These are phyloP conservation scores for Scheffersomyces quercinus DNA, from an alignment of 1,139 yeast species.

Conservation along the genomic window DNA sequence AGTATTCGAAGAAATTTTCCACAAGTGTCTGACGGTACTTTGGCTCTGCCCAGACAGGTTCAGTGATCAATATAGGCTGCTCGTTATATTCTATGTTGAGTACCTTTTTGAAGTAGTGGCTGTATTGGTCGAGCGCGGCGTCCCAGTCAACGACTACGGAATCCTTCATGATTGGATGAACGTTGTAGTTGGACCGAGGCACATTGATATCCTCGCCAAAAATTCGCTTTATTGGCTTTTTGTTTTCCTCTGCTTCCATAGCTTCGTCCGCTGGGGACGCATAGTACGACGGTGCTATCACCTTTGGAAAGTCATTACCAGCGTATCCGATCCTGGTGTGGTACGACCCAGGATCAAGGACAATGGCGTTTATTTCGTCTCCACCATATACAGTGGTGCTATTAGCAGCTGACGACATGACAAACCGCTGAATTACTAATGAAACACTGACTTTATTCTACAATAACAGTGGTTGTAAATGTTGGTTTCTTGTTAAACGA, in stretches of 20 bases:
- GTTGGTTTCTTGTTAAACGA: too few species aligned
- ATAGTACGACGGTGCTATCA: conserved; percentile 67
- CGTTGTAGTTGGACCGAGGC: conserved; percentile 53
- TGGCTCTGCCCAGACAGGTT: conserved; percentile 81
- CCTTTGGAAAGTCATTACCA: conserved; percentile 88
- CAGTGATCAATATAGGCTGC: conserved; percentile 79
- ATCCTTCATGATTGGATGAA: conserved; percentile 61
- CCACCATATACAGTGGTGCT: conserved; percentile 42
- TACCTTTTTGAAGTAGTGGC: conserved; percentile 47
- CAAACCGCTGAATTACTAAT: neutral
- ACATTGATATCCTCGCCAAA: conserved; percentile 61
- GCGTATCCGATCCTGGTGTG: conserved; percentile 88
- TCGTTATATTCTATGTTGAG: conserved; percentile 59
- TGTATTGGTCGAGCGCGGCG: conserved; percentile 67
- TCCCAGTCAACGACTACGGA: conserved; percentile 74
- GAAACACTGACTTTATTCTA: neutral
- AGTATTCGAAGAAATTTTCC: conserved; percentile 72
- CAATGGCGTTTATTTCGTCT: conserved; percentile 89
- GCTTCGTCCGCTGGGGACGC: conserved; percentile 16
- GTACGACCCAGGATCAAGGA: conserved; percentile 87
- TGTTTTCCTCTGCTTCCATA: conserved; percentile 8
- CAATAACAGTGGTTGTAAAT: too few species aligned
- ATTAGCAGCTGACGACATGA: conserved; percentile 17
- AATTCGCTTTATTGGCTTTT: conserved; percentile 17
- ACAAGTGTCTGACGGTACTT: conserved; percentile 70